Conservation (phyloP, 2,329 filamentous ascomycete species). For the Grosmannia serpens region DNA sequence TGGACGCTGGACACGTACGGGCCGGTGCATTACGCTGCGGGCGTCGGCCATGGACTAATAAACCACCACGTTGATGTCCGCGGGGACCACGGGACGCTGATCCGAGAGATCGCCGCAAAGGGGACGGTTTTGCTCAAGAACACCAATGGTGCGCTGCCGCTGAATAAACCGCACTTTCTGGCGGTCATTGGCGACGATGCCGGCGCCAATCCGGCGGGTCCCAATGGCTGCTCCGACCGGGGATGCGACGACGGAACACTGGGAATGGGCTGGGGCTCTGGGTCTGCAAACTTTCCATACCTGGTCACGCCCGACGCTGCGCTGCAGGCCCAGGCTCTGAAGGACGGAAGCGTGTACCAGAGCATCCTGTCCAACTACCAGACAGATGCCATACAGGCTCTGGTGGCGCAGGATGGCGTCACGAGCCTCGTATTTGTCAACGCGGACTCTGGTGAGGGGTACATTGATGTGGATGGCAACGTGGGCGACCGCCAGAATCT, state of each 20-base stretch:
- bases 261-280: constrained; percentile 71
- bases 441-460: constrained; percentile 76
- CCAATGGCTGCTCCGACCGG: constrained; percentile 68
- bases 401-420: constrained; percentile 52
- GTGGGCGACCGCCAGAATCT: constrained; percentile 85
- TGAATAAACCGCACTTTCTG: constrained; percentile 66
- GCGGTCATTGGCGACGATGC: constrained; percentile 77
- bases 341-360: constrained; percentile 49
- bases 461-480: constrained; percentile 72
- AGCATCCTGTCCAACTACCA: constrained; percentile 56
- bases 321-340: constrained; percentile 49
- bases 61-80: constrained; percentile 81
- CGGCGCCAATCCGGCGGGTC: constrained; percentile 59
- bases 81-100: constrained; percentile 56
- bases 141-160: constrained; percentile 56
- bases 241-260: constrained; percentile 49
- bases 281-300: constrained; percentile 63
- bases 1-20: constrained; percentile 73
- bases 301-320: constrained; percentile 63
- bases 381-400: constrained; percentile 45
- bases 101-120: constrained; percentile 66
- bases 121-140: constrained; percentile 90
- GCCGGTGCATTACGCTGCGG: constrained; percentile 51
- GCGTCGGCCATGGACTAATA: constrained; percentile 46
- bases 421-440: constrained; percentile 84